A percentile compares a stretch with the other conserved stretches of the same genome.
Evolutionary conservation across 192 early-diverging fungal species (phyloP).

Genomic region (Coemansia sp.): DNA sequence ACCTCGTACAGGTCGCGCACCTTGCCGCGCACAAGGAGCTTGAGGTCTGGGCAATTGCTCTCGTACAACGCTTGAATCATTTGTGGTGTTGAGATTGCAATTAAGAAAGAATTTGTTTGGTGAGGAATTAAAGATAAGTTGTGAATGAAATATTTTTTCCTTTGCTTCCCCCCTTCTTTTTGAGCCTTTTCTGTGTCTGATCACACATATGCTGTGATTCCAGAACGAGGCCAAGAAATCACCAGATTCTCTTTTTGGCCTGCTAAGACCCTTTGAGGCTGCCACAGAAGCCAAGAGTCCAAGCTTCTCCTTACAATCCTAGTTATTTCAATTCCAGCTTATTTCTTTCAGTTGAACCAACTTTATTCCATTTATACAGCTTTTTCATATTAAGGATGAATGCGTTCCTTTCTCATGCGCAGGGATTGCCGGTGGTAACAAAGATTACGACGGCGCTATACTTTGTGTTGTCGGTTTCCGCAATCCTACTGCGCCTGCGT

Average conservation of each 20-base stretch:
- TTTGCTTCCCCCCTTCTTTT: neutral
- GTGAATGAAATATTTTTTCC: neutral
- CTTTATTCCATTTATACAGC: neutral
- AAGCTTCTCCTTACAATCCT: too few relatives aligned
- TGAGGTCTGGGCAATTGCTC: slow-evolving; percentile 87
- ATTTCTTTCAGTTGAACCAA: neutral
- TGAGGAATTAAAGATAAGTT: neutral
- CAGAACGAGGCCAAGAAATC: neutral
- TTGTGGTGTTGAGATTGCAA: neutral
- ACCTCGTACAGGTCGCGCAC: slow-evolving; percentile 97
- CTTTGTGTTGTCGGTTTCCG: slow-evolving; percentile 20
- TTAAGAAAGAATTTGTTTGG: neutral
- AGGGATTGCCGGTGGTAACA: slow-evolving; percentile 36
- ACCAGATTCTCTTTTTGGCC: too few relatives aligned
- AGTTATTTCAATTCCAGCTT: too few relatives aligned
- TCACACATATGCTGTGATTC: neutral
- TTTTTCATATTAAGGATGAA: slow-evolving; percentile 20
- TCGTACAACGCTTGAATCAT: slow-evolving; percentile 59
- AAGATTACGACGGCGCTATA: slow-evolving; percentile 21
- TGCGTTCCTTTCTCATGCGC: slow-evolving; percentile 21
- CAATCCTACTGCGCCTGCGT: slow-evolving; percentile 18
- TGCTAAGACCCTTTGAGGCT: too few relatives aligned
- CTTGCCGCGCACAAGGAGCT: slow-evolving; percentile 92
- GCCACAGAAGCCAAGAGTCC: too few relatives aligned
- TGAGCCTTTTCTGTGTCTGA: neutral